Base-by-base conservation (phyloP, 2,329 filamentous ascomycete genomes). In the Fusarium goolgardi region DNA sequence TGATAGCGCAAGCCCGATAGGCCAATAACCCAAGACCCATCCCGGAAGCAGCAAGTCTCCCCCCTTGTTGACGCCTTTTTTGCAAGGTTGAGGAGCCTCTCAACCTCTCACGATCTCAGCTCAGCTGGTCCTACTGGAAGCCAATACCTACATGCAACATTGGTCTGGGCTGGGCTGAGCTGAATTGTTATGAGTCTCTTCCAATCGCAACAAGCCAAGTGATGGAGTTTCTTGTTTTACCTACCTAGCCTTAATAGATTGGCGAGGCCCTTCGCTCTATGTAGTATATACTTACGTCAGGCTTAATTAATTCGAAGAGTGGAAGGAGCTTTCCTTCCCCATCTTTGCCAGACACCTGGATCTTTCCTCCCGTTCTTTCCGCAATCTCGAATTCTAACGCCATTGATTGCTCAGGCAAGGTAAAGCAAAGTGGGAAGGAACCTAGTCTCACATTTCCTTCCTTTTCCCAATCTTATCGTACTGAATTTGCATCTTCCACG, bases 71-170 rank as follows among this genome's bases (percentile, higher is more conserved):
- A 54, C 60, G 47, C 57, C 63, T 53, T 39, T 39, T 44, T 40
- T 63, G 63, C 63, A 67, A 50, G 63, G 63, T 41, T 61, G n/a
- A 25, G 15, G 27, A 56, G 34, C 50, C 60, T 63, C 57, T 63
- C 23, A 55, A 54, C 61, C 61, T 61, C 56, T 66, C 62, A 65
- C 63, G 56, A 61, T 61, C 41, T 46, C 44, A 39, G 39, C 51
- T 59, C 34, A 47, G 45, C 51, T 55, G 53, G 65, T 69, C 57
- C 57, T 54, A 69, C 61, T 69, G 65, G 65, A 43, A 44, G 64
- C 37, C 32, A 34, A 16, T 29, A 34, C 32, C 46, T 45, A 13
- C 32, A 43, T 40, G 32, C 49, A 34, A 27, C 43, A 34, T 27
- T 15, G 18, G 35, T 21, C 54, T 29, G 27, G 27, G 9, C 25